Evolutionary conservation across 441 rosid genomes (phyloP).

Genomic region (Iberis amara): DNA sequence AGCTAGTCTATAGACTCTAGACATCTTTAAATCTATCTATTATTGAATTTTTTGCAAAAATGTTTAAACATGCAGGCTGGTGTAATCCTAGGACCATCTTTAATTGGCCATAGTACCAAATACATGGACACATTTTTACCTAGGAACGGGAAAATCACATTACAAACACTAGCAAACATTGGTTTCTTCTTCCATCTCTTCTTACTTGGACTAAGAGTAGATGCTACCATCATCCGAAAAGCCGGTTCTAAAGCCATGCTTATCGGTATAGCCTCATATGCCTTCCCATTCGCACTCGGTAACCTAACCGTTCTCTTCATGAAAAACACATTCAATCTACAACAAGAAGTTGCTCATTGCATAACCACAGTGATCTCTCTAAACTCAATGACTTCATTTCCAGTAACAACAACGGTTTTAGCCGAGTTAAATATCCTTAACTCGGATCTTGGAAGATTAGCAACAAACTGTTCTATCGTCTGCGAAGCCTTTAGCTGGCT

Average conservation of each 20-base stretch:
- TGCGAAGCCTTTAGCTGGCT: constrained; percentile 25
- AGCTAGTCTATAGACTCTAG: no score
- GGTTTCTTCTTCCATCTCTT: constrained; percentile 39
- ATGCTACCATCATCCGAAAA: constrained; percentile 29
- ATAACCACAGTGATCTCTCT: constrained; percentile 19
- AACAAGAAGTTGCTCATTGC: constrained; percentile 1
- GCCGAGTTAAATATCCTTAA: constrained; percentile 44
- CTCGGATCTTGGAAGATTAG: constrained; percentile 48
- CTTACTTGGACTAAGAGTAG: constrained; percentile 32
- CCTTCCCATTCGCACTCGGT: constrained; percentile 27
- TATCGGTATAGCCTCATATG: constrained; percentile 27
- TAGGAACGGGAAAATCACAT: constrained; percentile 10
- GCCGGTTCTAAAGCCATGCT: constrained; percentile 31
- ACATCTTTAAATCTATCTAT: neutral
- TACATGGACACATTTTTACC: constrained; percentile 13
- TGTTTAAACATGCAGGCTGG: constrained; percentile 28
- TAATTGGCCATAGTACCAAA: constrained; percentile 16
- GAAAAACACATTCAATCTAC: constrained; percentile 1
- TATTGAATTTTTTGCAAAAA: neutral
- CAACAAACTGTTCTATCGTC: constrained; percentile 35
- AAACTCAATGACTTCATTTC: constrained; percentile 30
- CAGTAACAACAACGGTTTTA: constrained; percentile 38
- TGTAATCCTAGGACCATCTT: constrained; percentile 34
- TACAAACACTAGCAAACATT: constrained; percentile 32
- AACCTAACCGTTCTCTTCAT: constrained; percentile 21